Evolutionary conservation across 177 flowering plant genomes (phyloP).

Genomic region (Vitis hybrid): DNA sequence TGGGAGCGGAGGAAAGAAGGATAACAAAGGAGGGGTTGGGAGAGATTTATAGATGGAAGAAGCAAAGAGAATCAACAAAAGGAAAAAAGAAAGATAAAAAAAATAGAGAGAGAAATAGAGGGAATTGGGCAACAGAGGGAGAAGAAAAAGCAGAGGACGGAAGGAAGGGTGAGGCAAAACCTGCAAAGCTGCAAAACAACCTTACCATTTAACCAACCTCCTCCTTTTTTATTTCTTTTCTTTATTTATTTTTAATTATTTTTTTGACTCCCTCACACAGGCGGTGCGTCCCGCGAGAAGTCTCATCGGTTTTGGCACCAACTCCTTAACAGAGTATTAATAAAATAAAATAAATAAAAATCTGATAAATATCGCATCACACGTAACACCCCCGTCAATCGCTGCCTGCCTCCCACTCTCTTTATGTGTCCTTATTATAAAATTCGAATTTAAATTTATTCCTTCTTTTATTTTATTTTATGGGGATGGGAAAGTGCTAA

Average conservation of each 20-base stretch:
- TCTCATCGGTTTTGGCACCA: conserved; percentile 26
- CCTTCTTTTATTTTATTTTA: too few species aligned
- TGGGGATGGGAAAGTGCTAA: too few species aligned
- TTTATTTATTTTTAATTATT: background rate
- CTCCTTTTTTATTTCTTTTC: background rate
- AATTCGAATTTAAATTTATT: too few species aligned
- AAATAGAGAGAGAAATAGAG: conserved; percentile 9
- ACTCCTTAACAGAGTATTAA: background rate
- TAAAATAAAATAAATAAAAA: too few species aligned
- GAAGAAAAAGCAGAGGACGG: background rate
- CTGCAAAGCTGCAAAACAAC: conserved; percentile 4
- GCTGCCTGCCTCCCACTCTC: too few species aligned
- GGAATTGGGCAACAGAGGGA: conserved; percentile 4
- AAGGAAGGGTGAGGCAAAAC: conserved; percentile 3
- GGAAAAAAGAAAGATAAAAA: background rate
- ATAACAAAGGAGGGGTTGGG: background rate
- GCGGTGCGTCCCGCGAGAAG: conserved; percentile 42
- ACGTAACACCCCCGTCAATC: too few species aligned
- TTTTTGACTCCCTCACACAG: conserved; percentile 25
- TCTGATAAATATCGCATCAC: too few species aligned
- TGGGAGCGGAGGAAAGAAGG: conserved; percentile 4
- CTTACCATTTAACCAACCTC: too few species aligned
- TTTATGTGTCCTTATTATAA: too few species aligned
- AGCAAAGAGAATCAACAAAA: background rate
- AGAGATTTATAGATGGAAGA: conserved; percentile 21